Conservation (phyloP, 768 basidiomycete genomes). For the Gelatoporia subvermispora region DNA sequence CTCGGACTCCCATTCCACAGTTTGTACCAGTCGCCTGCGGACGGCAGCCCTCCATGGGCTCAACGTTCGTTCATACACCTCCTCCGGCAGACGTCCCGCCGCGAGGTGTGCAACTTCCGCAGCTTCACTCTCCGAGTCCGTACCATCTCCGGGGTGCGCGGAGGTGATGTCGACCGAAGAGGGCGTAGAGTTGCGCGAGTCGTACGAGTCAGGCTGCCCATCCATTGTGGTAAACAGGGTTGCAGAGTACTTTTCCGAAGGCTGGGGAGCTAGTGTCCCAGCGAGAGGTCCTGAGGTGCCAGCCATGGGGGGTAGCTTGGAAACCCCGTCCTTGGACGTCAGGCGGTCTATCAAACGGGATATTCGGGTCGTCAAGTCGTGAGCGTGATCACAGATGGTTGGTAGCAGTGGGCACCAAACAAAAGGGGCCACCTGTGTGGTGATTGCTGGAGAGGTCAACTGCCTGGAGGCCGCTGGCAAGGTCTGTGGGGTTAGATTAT, state of each 20-base stretch:
- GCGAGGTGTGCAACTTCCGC: conserved; percentile 8
- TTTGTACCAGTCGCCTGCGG: conserved; percentile 47
- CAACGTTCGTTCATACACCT: conserved; percentile 62
- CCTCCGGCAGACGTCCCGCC: conserved; percentile 27
- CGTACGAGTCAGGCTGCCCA: background rate
- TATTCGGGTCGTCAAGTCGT: too few species aligned
- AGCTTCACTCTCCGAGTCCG: conserved; percentile 3
- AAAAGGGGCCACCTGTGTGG: too few species aligned
- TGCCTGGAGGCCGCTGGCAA: too few species aligned
- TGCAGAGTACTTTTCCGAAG: background rate
- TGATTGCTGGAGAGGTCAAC: too few species aligned
- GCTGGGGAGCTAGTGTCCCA: background rate
- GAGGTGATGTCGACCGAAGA: conserved; percentile 3
- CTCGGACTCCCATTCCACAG: conserved; percentile 54
- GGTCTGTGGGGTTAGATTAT: too few species aligned
- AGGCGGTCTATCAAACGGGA: too few species aligned
- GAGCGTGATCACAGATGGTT: too few species aligned
- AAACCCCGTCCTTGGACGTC: too few species aligned
- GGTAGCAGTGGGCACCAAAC: too few species aligned
- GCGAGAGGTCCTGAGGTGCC: background rate
- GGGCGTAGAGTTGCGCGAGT: conserved; percentile 16
- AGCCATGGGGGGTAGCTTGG: too few species aligned
- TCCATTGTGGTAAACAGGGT: background rate
- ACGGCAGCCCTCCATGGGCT: conserved; percentile 62
- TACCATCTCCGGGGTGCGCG: too few species aligned